A percentile compares a stretch with the other conserved stretches of the same genome.
Conservation (phyloP, 495 filamentous ascomycete genomes). For the Letharia lupina region DNA sequence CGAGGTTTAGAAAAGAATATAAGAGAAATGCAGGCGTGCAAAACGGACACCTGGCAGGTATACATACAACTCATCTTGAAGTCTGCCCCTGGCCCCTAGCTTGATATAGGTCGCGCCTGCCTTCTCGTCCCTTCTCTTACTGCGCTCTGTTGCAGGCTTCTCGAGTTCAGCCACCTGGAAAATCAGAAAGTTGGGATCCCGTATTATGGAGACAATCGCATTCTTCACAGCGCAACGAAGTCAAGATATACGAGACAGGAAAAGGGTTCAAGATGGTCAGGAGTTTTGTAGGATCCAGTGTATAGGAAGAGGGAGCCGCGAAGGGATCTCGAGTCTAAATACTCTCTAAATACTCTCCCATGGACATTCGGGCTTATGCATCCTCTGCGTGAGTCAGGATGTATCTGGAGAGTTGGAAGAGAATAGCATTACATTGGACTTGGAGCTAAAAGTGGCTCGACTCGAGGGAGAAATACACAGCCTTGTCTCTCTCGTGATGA, state of each 20-base stretch:
- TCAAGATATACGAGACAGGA: not conserved
- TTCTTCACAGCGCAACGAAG: not conserved
- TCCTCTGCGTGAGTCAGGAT: not conserved
- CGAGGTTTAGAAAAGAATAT: slow-evolving; percentile 1
- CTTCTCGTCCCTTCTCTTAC: slow-evolving; percentile 26
- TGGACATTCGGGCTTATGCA: not conserved
- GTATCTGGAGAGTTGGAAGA: not conserved
- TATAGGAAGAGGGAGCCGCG: not conserved
- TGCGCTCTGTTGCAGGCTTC: not conserved
- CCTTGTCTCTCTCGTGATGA: slow-evolving; percentile 2
- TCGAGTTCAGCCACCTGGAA: not conserved
- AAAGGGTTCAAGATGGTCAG: not conserved
- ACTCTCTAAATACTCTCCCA: not conserved
- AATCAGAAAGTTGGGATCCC: too few relatives aligned
- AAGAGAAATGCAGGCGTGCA: not conserved
- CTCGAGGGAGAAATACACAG: slow-evolving; percentile 14
- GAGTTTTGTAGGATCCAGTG: not conserved
- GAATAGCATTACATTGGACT: not conserved
- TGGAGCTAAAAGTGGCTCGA: not conserved
- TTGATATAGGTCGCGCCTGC: slow-evolving; percentile 18
- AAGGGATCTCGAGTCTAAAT: not conserved
- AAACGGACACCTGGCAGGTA: slow-evolving; percentile 15
- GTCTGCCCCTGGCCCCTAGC: slow-evolving; percentile 19
- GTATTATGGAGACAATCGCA: not conserved
- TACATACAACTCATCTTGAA: slow-evolving; percentile 43